A percentile compares a stretch with the other conserved stretches of the same genome.
These are phyloP conservation scores for Saccharum hybrid DNA, from an alignment of 202 grass and related monocot genomes.

Conservation along the genomic window DNA sequence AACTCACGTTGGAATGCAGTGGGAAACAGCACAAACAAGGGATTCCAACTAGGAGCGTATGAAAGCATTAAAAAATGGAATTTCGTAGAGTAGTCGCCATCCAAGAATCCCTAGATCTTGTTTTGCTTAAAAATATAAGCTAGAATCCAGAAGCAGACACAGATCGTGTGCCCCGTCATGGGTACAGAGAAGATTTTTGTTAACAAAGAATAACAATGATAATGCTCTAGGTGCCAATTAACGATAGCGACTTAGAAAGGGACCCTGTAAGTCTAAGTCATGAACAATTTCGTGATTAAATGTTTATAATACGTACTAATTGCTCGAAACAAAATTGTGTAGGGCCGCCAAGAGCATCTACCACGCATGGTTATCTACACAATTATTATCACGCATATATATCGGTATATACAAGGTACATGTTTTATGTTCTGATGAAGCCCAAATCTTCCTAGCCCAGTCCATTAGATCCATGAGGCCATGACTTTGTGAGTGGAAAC, in stretches of 20 bases:
- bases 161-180: conserved; percentile 19
- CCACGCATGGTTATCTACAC: no score
- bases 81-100: neutral
- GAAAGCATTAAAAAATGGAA: neutral
- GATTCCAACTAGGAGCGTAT: conserved; percentile 33
- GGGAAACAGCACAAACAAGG: conserved; percentile 34
- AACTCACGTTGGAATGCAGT: conserved; percentile 1
- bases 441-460: neutral
- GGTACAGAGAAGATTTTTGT: conserved; percentile 25
- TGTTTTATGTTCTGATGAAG: neutral
- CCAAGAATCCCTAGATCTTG: conserved; percentile 3
- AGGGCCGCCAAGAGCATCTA: neutral
- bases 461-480: neutral
- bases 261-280: neutral
- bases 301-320: no score
- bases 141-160: neutral
- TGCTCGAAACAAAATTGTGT: neutral
- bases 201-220: neutral
- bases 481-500: neutral
- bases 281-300: neutral
- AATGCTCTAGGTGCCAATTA: neutral
- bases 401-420: neutral
- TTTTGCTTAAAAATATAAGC: conserved; percentile 14
- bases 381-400: no score
- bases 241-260: neutral